A percentile compares a stretch with the other conserved stretches of the same genome.
Conservation (phyloP, 108 stramenopile genomes). For the Cyclostephanos tholiformis region DNA sequence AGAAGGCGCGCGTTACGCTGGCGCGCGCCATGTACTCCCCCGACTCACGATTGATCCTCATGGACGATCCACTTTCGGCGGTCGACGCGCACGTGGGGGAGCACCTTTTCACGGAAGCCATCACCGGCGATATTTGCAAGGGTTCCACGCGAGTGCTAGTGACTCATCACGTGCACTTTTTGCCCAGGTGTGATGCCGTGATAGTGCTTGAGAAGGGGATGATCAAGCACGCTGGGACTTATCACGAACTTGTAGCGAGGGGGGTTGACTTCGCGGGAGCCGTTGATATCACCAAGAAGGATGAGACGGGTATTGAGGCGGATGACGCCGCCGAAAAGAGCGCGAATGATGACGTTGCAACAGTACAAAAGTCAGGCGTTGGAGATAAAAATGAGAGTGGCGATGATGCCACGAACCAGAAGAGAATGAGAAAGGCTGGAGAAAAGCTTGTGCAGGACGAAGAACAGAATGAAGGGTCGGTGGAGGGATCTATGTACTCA, state of each 20-base stretch:
- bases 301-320: conserved; percentile 23
- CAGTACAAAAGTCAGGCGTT: conserved; percentile 17
- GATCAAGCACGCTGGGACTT: conserved; percentile 73
- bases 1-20: conserved; percentile 91
- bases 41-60: conserved; percentile 60
- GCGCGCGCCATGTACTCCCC: conserved; percentile 87
- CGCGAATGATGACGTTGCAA: conserved; percentile 17
- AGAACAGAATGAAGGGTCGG: conserved; percentile 75
- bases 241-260: conserved; percentile 65
- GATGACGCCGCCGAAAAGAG: conserved; percentile 13
- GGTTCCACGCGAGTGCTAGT: conserved; percentile 88
- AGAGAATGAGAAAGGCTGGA: conserved; percentile 72
- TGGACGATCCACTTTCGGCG: conserved; percentile 94
- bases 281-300: conserved; percentile 71
- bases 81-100: conserved; percentile 98
- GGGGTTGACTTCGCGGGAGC: conserved; percentile 91
- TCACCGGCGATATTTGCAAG: conserved; percentile 60
- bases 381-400: conserved; percentile 17
- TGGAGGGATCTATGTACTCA: conserved; percentile 65
- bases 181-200: conserved; percentile 86
- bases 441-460: conserved; percentile 74
- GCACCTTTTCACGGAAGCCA: conserved; percentile 90
- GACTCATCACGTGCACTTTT: conserved; percentile 90
- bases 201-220: conserved; percentile 84
- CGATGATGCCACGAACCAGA: conserved; percentile 18